Evolutionary conservation across 2,329 filamentous ascomycete species (phyloP).

Genomic region (Cercospora brassicicola): DNA sequence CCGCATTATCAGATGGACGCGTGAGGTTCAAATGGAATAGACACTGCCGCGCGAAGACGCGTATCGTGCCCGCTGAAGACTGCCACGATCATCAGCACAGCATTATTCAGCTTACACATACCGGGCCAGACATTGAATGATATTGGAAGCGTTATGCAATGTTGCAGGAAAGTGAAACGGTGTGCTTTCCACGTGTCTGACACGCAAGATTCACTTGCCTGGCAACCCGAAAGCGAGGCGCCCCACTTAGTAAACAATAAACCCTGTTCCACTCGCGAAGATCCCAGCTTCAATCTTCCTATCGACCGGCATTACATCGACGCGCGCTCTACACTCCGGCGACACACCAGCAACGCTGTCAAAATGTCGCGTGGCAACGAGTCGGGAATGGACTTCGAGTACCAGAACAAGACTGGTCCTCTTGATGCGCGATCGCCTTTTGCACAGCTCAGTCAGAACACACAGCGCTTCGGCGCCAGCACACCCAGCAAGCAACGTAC

Average conservation of each 20-base stretch:
- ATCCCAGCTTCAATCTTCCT: conserved; percentile 1
- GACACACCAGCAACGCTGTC: neutral
- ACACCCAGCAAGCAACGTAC: conserved; percentile 27
- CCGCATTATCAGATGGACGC: too few relatives aligned
- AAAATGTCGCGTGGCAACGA: conserved; percentile 43
- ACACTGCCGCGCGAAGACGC: too few relatives aligned
- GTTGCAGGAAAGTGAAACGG: neutral
- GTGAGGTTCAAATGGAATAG: too few relatives aligned
- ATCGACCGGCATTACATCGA: conserved; percentile 10
- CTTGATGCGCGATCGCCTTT: conserved; percentile 52
- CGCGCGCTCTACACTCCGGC: neutral
- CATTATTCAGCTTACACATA: too few relatives aligned
- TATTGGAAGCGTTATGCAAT: neutral
- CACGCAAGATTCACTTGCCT: conserved; percentile 4
- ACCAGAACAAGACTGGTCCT: conserved; percentile 49
- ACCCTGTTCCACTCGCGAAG: conserved; percentile 1
- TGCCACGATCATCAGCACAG: too few relatives aligned
- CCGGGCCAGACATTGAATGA: neutral
- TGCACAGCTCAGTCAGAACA: conserved; percentile 40
- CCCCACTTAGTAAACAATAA: conserved; percentile 6
- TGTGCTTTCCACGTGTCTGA: neutral
- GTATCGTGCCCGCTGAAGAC: too few relatives aligned
- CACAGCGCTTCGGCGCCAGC: conserved; percentile 31
- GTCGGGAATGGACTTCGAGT: conserved; percentile 58
- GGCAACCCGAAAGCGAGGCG: conserved; percentile 2